These are phyloP conservation scores for Chloropicon primus DNA, from an alignment of 139 green algal genomes.

Conservation along the genomic window DNA sequence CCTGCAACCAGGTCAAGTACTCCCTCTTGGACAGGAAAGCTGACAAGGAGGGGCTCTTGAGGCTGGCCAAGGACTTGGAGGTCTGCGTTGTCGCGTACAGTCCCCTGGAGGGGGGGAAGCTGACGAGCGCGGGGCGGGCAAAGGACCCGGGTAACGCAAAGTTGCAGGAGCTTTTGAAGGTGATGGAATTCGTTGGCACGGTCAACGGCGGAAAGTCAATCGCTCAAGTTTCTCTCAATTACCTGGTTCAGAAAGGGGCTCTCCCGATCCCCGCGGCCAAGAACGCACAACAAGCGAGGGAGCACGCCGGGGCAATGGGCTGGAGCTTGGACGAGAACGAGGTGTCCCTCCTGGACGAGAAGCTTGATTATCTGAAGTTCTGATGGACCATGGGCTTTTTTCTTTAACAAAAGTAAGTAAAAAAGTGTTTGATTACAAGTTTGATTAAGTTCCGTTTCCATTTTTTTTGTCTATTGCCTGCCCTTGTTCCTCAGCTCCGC, in stretches of 20 bases:
- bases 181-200: slow-evolving; percentile 34
- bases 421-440: too few relatives aligned
- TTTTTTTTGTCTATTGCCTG: neutral
- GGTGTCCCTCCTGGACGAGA: slow-evolving; percentile 26
- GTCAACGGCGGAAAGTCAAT: slow-evolving; percentile 15
- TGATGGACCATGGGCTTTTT: too few relatives aligned
- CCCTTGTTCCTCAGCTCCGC: neutral
- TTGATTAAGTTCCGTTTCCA: too few relatives aligned
- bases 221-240: slow-evolving; percentile 30
- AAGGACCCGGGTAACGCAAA: neutral
- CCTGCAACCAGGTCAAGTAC: slow-evolving; percentile 33
- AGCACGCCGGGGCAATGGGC: slow-evolving; percentile 12
- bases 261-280: slow-evolving; percentile 26
- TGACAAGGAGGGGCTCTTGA: slow-evolving; percentile 21
- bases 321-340: slow-evolving; percentile 29
- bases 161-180: slow-evolving; percentile 17
- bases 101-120: slow-evolving; percentile 22
- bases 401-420: too few relatives aligned
- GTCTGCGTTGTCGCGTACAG: slow-evolving; percentile 25
- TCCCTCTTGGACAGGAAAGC: slow-evolving; percentile 15
- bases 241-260: slow-evolving; percentile 24
- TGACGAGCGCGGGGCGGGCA: slow-evolving; percentile 9
- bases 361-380: slow-evolving; percentile 5
- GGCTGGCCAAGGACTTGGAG: slow-evolving; percentile 11
- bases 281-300: slow-evolving; percentile 13